Evolutionary conservation across 495 filamentous ascomycete species (phyloP).

Genomic region (Symbiotaphrina buchneri): DNA sequence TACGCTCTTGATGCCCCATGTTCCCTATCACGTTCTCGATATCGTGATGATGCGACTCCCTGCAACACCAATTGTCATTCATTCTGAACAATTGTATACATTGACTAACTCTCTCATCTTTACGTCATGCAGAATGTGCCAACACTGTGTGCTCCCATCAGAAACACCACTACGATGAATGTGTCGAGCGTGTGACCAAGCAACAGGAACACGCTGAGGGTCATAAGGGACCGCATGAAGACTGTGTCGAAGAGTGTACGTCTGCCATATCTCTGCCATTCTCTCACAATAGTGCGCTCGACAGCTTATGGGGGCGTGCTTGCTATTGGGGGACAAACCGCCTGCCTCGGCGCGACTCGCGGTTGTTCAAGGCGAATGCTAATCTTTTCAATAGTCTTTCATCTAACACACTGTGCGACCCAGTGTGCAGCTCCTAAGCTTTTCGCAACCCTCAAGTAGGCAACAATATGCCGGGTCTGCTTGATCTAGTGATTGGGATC

Average conservation of each 20-base stretch:
- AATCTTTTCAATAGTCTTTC: slow-evolving; percentile 53
- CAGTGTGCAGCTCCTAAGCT: slow-evolving; percentile 90
- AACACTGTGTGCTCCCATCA: slow-evolving; percentile 61
- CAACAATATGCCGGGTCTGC: too few relatives aligned
- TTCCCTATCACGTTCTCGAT: slow-evolving; percentile 4
- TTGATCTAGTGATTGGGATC: too few relatives aligned
- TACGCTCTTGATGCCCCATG: slow-evolving; percentile 23
- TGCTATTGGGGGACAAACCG: neutral
- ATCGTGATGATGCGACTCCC: neutral
- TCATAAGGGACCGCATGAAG: slow-evolving; percentile 49
- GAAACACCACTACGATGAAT: slow-evolving; percentile 98
- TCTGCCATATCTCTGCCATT: slow-evolving; percentile 7
- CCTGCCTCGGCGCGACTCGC: too few relatives aligned
- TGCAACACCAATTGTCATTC: neutral
- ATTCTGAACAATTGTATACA: neutral
- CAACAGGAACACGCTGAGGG: slow-evolving; percentile 38
- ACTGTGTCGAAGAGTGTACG: slow-evolving; percentile 99
- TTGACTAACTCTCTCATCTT: slow-evolving; percentile 10
- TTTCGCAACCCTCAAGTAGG: slow-evolving; percentile 70
- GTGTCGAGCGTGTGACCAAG: slow-evolving; percentile 73
- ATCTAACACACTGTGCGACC: slow-evolving; percentile 82
- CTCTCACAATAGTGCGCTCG: neutral
- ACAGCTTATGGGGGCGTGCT: neutral
- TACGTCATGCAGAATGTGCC: slow-evolving; percentile 47
- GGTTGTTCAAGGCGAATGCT: too few relatives aligned